phyloP scores from a whole-genome alignment of 768 basidiomycete genomes.

The Psilocybe azurescens region DNA sequence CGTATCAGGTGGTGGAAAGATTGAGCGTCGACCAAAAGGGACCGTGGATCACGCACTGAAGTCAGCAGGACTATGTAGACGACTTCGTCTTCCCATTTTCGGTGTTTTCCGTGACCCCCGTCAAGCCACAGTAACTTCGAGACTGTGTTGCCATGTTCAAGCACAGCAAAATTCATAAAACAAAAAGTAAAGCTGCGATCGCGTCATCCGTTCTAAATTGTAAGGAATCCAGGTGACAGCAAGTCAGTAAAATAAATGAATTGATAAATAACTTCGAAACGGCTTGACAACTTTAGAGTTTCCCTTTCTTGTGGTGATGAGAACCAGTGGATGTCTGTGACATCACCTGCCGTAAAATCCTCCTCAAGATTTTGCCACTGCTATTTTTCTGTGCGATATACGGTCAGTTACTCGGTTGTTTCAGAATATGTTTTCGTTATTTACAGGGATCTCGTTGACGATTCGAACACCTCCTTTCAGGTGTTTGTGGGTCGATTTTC shows the following conservation, averaged over 20 bases:
- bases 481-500: conserved; percentile 57
- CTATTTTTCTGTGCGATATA: conserved; percentile 49
- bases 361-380: conserved; percentile 58
- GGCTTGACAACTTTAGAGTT: conserved; percentile 3
- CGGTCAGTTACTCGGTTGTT: background rate
- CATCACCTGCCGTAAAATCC: conserved; percentile 40
- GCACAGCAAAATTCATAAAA: background rate
- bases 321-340: background rate
- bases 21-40: background rate
- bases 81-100: background rate
- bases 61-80: background rate
- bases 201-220: too few species aligned
- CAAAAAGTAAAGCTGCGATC: background rate
- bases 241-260: background rate
- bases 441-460: conserved; percentile 39
- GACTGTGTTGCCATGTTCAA: background rate
- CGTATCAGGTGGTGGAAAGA: background rate
- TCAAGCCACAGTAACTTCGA: background rate
- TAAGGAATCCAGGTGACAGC: too few species aligned
- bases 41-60: background rate
- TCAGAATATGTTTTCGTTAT: background rate
- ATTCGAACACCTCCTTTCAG: conserved; percentile 47
- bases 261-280: background rate
- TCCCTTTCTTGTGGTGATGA: conserved; percentile 1
- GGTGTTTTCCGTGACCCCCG: background rate